Base-by-base conservation (phyloP, 345 rosid genomes). In the Lepidium sativum region DNA sequence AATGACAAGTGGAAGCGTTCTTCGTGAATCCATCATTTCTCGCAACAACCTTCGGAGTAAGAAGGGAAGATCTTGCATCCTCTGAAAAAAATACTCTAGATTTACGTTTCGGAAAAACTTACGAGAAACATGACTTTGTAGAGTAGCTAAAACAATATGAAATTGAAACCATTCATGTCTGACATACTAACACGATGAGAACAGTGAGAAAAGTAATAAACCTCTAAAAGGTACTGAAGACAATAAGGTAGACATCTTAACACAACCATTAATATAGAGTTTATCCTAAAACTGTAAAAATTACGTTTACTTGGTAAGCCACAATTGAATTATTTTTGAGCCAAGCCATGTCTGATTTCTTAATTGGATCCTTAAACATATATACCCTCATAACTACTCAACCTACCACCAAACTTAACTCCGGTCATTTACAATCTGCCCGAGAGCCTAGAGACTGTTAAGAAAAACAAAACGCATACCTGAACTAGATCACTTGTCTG, bases 21-120 rank as follows among this genome's bases (percentile, higher is more conserved):
- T 87, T 65, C 45, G 83, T 44, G 97, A 95, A 79, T 87, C 83
- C 79, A 75, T 72, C 71, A 94, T 63, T 68, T 94, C 99, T 18
- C 84, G 79, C 67, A 86, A 54, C 81, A 94, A 76, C 65, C 96
- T 81, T 51, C 85, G 72, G 4, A 94, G 78, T 70, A 94, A 79
- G 68, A 94, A 94, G 20, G 99, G 97, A 74, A 94, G 96, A 64
- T 94, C 99, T 81, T 73, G 96, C 79, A 88, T 62, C 78, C 91
- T 82, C 96, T 94, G 83, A 43, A 25, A 66, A 37, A 16, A 60
- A 32, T n/a, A 32, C 17, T 60, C 31, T 8, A 32, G 18, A 13
- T 25, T 48, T 34, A 48, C 23, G 2, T 45, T 2, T 61, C 4
- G 6, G 9, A 43, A 13, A 25, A 61, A 43, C 41, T 32, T 14